A percentile compares a stretch with the other conserved stretches of the same genome.
phyloP scores from a whole-genome alignment of 177 flowering plant species.

The Vitis hybrid region DNA sequence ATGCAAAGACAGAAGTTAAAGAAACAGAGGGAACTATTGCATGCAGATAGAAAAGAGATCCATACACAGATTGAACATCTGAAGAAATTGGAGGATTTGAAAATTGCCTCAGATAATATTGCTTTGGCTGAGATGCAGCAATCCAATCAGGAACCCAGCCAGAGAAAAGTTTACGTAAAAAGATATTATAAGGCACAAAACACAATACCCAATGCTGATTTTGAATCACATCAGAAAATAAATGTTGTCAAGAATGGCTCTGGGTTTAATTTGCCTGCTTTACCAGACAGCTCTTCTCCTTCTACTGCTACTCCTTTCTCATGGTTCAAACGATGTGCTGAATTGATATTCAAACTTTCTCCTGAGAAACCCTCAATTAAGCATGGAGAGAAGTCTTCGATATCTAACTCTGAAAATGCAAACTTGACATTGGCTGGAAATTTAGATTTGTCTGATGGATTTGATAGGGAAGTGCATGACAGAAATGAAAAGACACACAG shows the following conservation, averaged over 20 bases:
- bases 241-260: constrained; percentile 16
- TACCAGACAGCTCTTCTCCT: constrained; percentile 32
- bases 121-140: constrained; percentile 33
- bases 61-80: constrained; percentile 53
- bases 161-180: constrained; percentile 23
- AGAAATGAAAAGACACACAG: constrained; percentile 4
- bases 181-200: constrained; percentile 25
- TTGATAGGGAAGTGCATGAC: constrained; percentile 10
- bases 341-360: constrained; percentile 51
- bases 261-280: constrained; percentile 20
- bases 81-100: constrained; percentile 56
- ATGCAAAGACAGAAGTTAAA: constrained; percentile 72
- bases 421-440: constrained; percentile 15
- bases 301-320: constrained; percentile 50
- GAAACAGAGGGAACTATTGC: constrained; percentile 78
- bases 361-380: constrained; percentile 32
- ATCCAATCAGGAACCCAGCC: constrained; percentile 22
- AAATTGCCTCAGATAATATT: constrained; percentile 45
- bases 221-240: constrained; percentile 13
- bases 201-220: constrained; percentile 15
- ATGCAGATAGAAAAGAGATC: constrained; percentile 73
- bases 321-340: constrained; percentile 75
- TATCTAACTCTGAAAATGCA: constrained; percentile 19
- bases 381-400: constrained; percentile 14
- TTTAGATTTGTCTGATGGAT: constrained; percentile 17